phyloP scores from a whole-genome alignment of 108 stramenopile genomes.

The Nitzschia putrida region DNA sequence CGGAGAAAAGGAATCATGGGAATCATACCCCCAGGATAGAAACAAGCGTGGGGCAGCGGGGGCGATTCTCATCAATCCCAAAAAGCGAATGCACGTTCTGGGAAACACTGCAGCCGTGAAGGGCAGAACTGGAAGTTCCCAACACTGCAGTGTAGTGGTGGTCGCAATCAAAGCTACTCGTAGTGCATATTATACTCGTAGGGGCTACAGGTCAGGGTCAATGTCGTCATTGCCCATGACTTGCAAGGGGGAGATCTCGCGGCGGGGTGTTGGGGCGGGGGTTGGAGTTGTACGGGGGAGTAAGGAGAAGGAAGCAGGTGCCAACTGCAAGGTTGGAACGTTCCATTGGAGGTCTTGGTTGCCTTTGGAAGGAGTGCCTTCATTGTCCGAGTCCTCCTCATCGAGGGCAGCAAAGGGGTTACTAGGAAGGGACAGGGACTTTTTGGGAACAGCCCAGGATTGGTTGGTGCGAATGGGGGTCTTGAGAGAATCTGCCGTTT shows the following conservation, averaged over 20 bases:
- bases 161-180: no score
- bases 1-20: no score
- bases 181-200: no score
- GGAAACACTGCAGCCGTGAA: no score
- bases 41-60: no score
- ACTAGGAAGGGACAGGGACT: not conserved
- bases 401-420: slow-evolving; percentile 23
- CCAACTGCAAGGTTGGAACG: slow-evolving; percentile 3
- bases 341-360: not conserved
- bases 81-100: no score
- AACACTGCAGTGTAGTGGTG: no score
- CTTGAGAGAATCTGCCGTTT: not conserved
- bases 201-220: slow-evolving; percentile 18
- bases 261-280: slow-evolving; percentile 16
- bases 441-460: slow-evolving; percentile 15
- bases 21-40: no score
- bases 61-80: no score
- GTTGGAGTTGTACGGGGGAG: slow-evolving; percentile 22
- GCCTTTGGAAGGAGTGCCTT: not conserved
- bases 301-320: slow-evolving; percentile 21
- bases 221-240: not conserved
- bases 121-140: no score
- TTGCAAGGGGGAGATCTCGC: not conserved
- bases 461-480: slow-evolving; percentile 21
- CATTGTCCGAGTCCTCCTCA: slow-evolving; percentile 16